Percentiles rank a stretch among this genome's conserved stretches.
These are phyloP conservation scores for Myxozyma neglecta DNA, from an alignment of 805 yeast species.

Conservation along the genomic window DNA sequence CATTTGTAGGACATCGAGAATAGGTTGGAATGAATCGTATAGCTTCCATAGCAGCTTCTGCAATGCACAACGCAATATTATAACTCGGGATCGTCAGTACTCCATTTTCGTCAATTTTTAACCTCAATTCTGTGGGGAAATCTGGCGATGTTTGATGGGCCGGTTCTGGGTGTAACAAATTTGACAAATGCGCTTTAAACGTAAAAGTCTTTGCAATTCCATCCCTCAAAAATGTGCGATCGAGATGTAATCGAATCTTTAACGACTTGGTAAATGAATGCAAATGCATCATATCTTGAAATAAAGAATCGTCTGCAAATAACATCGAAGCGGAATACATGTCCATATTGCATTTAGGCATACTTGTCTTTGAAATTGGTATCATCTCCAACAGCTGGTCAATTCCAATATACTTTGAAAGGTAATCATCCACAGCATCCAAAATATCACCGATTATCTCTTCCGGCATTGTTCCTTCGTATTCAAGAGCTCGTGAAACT, in stretches of 20 bases:
- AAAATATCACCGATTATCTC: not conserved
- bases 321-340: constrained; percentile 7
- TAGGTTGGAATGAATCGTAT: not conserved
- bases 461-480: not conserved
- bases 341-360: constrained; percentile 1
- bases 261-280: constrained; percentile 3
- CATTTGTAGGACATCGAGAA: not conserved
- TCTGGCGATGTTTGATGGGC: not conserved
- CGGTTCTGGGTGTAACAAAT: not conserved
- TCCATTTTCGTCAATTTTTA: not conserved
- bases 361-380: constrained; percentile 4
- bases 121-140: not conserved
- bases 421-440: not conserved
- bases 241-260: not conserved
- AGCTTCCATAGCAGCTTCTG: constrained; percentile 4
- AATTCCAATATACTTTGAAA: not conserved
- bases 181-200: not conserved
- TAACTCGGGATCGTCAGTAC: constrained; percentile 6
- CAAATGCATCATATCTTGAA: constrained; percentile 11
- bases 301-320: constrained; percentile 5
- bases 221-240: not conserved
- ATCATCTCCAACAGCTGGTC: constrained; percentile 13
- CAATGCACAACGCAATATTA: constrained; percentile 10
- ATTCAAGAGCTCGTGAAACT: not conserved
- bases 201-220: not conserved